A percentile compares a stretch with the other conserved stretches of the same genome.
Evolutionary conservation across 805 yeast species (phyloP).

Genomic region (Blastobotrys terrestris): DNA sequence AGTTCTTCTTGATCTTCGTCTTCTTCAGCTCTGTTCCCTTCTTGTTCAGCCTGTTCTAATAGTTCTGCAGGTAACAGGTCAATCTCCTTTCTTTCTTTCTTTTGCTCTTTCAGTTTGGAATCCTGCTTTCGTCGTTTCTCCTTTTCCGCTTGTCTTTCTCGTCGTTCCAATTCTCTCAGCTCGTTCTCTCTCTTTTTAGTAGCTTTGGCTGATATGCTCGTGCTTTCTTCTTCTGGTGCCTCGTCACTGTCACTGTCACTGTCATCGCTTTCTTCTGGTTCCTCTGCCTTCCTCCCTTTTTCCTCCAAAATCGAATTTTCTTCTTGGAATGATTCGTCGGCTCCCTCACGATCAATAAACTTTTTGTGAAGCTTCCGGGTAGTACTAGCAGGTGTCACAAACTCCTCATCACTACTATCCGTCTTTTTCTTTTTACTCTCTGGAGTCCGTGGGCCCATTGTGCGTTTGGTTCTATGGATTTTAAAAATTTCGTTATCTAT

Average conservation of each 20-base stretch:
- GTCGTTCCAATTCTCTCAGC: constrained; percentile 11
- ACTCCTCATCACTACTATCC: constrained; percentile 1
- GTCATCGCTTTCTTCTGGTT: background rate
- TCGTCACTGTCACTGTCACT: constrained; percentile 24
- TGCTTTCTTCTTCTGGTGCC: constrained; percentile 33
- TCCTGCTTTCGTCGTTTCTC: constrained; percentile 27
- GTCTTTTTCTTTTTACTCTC: background rate
- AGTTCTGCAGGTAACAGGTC: constrained; percentile 21
- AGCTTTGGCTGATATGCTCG: constrained; percentile 18
- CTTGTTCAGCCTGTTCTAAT: constrained; percentile 14
- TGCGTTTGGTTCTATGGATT: background rate
- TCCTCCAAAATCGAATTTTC: background rate
- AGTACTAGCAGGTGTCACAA: constrained; percentile 5
- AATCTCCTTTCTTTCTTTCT: constrained; percentile 11
- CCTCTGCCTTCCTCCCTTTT: background rate
- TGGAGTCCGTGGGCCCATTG: background rate
- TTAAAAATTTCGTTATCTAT: background rate
- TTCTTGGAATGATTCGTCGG: background rate
- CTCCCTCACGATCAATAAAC: background rate
- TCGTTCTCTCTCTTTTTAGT: constrained; percentile 9
- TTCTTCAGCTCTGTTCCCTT: background rate
- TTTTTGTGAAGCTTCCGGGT: background rate
- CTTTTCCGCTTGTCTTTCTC: constrained; percentile 14
- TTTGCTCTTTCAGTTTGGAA: constrained; percentile 21
- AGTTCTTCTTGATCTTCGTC: constrained; percentile 12